These are phyloP conservation scores for Russula foetens DNA, from an alignment of 768 basidiomycete species.

Conservation along the genomic window DNA sequence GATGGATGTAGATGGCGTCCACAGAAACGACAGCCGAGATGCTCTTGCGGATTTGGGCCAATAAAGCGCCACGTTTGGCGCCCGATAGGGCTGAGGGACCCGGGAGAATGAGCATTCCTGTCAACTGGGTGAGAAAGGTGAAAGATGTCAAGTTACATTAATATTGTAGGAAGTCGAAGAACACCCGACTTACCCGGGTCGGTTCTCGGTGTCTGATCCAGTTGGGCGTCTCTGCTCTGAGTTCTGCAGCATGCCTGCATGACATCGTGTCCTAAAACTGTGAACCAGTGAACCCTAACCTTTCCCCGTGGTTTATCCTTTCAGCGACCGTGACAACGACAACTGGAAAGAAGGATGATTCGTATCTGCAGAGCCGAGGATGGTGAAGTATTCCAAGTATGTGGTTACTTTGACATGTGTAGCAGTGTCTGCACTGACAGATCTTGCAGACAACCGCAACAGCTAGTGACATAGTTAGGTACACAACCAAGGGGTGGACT, in stretches of 20 bases:
- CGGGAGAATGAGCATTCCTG: conserved; percentile 63
- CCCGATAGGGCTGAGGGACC: conserved; percentile 72
- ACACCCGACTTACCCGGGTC: not conserved
- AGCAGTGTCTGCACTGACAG: not conserved
- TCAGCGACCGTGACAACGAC: not conserved
- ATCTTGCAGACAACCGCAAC: conserved; percentile 44
- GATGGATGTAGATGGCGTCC: conserved; percentile 82
- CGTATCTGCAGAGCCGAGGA: conserved; percentile 36
- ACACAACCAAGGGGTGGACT: conserved; percentile 15
- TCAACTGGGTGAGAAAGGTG: conserved; percentile 1
- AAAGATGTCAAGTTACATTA: too few species aligned
- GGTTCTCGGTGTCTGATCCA: not conserved
- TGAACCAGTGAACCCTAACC: not conserved
- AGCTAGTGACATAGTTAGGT: conserved; percentile 73
- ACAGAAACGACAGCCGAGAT: conserved; percentile 52
- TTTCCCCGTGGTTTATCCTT: not conserved
- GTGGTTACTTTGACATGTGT: not conserved
- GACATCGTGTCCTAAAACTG: too few species aligned
- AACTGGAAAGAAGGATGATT: conserved; percentile 9
- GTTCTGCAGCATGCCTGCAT: too few species aligned
- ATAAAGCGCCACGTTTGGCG: conserved; percentile 60
- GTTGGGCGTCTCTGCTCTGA: not conserved
- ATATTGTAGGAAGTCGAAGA: not conserved
- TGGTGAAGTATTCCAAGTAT: conserved; percentile 30
- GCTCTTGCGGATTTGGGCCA: conserved; percentile 47